phyloP scores from a whole-genome alignment of 2,329 filamentous ascomycete genomes.

The Botrytis galanthina region DNA sequence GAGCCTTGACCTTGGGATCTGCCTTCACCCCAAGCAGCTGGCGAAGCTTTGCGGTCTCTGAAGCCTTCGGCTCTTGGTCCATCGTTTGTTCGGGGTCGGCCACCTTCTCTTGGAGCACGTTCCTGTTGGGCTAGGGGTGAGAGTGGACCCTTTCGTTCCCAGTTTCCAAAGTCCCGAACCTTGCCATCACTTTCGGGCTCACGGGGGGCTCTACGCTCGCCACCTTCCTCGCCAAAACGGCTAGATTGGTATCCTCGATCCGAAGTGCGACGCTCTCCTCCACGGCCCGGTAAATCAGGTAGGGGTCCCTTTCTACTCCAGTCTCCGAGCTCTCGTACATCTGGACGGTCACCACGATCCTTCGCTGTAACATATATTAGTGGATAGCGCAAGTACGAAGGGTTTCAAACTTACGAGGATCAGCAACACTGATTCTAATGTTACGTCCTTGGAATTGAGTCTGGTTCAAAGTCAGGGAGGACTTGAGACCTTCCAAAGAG shows the following conservation, averaged over 20 bases:
- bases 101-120: conserved; percentile 54
- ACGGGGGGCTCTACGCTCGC: conserved; percentile 68
- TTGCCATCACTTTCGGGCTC: conserved; percentile 70
- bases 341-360: conserved; percentile 63
- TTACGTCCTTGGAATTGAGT: conserved; percentile 81
- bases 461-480: conserved; percentile 81
- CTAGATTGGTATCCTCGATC: conserved; percentile 46
- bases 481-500: conserved; percentile 83
- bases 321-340: conserved; percentile 78
- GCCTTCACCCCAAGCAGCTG: conserved; percentile 74
- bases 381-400: conserved; percentile 22
- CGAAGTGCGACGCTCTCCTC: conserved; percentile 48
- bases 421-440: conserved; percentile 92
- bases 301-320: conserved; percentile 94
- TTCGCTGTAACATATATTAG: conserved; percentile 60
- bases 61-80: conserved; percentile 57
- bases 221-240: conserved; percentile 49
- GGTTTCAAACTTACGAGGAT: conserved; percentile 76
- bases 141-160: conserved; percentile 92
- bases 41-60: conserved; percentile 64
- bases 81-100: conserved; percentile 58
- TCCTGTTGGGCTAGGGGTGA: conserved; percentile 64
- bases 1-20: conserved; percentile 40
- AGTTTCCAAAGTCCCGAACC: conserved; percentile 78
- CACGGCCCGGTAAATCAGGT: conserved; percentile 63